A percentile compares a stretch with the other conserved stretches of the same genome.
These are phyloP conservation scores for Claviceps spartinae DNA, from an alignment of 2,329 filamentous ascomycete genomes.

Conservation along the genomic window DNA sequence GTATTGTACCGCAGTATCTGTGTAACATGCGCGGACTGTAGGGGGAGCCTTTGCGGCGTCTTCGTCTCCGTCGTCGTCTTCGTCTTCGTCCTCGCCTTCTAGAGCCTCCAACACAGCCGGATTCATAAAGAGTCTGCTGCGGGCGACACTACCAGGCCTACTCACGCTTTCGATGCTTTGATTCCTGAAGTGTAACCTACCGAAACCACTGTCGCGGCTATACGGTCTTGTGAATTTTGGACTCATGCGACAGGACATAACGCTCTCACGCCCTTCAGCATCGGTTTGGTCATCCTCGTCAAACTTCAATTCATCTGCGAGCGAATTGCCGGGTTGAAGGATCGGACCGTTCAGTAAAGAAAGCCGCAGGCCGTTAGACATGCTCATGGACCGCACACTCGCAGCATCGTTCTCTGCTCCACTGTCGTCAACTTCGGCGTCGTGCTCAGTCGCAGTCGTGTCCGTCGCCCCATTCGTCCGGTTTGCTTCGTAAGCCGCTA, in stretches of 20 bases:
- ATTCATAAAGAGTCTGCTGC: conserved; percentile 40
- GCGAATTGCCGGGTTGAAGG: conserved; percentile 54
- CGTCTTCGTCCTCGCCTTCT: conserved; percentile 42
- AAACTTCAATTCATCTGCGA: conserved; percentile 85
- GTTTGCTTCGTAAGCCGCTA: conserved; percentile 54
- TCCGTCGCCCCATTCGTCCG: conserved; percentile 29
- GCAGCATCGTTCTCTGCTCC: conserved; percentile 55
- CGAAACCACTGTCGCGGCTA: conserved; percentile 43
- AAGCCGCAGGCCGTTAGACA: conserved; percentile 59
- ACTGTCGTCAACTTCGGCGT: conserved; percentile 48
- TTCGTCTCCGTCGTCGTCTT: conserved; percentile 34
- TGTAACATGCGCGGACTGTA: conserved; percentile 40
- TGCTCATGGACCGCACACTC: conserved; percentile 59
- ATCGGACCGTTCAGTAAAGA: conserved; percentile 49
- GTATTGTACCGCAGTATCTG: conserved; percentile 67
- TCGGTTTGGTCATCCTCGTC: conserved; percentile 62
- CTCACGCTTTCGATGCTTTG: conserved; percentile 45
- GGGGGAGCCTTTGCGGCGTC: conserved; percentile 21
- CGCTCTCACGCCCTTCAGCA: conserved; percentile 53
- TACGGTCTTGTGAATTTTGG: conserved; percentile 36
- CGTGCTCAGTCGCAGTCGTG: conserved; percentile 23
- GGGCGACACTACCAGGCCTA: conserved; percentile 39
- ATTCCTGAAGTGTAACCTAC: conserved; percentile 37
- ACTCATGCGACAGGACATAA: conserved; percentile 33
- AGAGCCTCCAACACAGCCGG: conserved; percentile 41